These are phyloP conservation scores for Coniochaeta ligniaria DNA, from an alignment of 2,329 filamentous ascomycete species.

Conservation along the genomic window DNA sequence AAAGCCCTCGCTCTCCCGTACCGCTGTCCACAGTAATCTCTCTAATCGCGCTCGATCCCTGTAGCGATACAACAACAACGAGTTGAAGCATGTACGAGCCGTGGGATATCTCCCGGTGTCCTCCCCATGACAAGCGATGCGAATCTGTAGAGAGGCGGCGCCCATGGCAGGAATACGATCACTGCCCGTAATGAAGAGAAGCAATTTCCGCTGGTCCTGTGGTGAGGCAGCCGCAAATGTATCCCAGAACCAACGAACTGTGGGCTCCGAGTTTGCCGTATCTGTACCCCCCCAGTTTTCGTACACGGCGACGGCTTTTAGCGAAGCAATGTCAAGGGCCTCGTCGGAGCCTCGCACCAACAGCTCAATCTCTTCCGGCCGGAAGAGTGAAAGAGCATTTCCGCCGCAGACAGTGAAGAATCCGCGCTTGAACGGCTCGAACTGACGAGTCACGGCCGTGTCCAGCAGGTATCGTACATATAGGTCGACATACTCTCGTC, in stretches of 20 bases:
- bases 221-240: constrained; percentile 61
- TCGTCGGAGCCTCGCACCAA: constrained; percentile 82
- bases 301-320: constrained; percentile 72
- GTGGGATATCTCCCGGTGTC: constrained; percentile 72
- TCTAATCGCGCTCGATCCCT: constrained; percentile 59
- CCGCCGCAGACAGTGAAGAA: constrained; percentile 90
- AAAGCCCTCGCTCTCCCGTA: constrained; percentile 88
- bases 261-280: constrained; percentile 53
- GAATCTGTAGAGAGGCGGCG: constrained; percentile 69
- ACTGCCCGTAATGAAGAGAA: constrained; percentile 84
- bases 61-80: constrained; percentile 71
- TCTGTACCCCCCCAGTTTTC: constrained; percentile 64
- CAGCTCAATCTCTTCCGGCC: constrained; percentile 86
- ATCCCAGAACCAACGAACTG: constrained; percentile 84
- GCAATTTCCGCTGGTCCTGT: constrained; percentile 65
- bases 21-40: constrained; percentile 71
- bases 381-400: constrained; percentile 80
- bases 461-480: constrained; percentile 80
- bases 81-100: constrained; percentile 88
- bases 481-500: constrained; percentile 77
- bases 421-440: constrained; percentile 87
- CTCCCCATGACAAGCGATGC: constrained; percentile 67
- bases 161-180: constrained; percentile 88
- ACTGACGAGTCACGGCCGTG: constrained; percentile 69
- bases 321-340: constrained; percentile 66